Evolutionary conservation across 495 filamentous ascomycete species (phyloP).

Genomic region (Chaetomium cochliodes): DNA sequence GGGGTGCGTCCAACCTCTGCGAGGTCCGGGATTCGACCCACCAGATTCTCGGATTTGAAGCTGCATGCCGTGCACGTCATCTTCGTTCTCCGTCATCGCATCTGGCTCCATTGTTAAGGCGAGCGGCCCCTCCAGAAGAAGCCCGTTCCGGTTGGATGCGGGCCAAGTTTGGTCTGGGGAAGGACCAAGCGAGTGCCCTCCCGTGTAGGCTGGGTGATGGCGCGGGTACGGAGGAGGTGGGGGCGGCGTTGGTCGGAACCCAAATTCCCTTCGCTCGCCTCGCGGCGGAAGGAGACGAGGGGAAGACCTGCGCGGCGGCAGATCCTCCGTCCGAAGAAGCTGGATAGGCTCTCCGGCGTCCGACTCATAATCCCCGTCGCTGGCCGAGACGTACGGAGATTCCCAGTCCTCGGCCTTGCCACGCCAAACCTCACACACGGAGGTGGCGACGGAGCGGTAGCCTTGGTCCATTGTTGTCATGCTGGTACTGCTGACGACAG

Average conservation of each 20-base stretch:
- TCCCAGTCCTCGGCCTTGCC: constrained; percentile 36
- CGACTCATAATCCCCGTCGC: constrained; percentile 17
- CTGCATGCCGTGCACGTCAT: not conserved
- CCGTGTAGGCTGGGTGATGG: not conserved
- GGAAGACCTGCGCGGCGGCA: constrained; percentile 17
- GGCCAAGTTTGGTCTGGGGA: not conserved
- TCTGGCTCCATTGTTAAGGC: constrained; percentile 11
- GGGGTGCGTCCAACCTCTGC: constrained; percentile 3
- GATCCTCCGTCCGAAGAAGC: constrained; percentile 16
- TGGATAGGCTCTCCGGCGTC: constrained; percentile 19
- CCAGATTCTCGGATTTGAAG: constrained; percentile 4
- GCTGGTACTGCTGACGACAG: constrained; percentile 18
- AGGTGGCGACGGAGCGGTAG: constrained; percentile 22
- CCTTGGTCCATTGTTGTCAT: constrained; percentile 23
- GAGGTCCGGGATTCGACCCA: not conserved
- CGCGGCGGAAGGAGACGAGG: constrained; percentile 16
- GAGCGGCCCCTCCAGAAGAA: constrained; percentile 12
- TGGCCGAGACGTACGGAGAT: constrained; percentile 30
- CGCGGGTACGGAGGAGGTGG: not conserved
- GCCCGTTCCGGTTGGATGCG: not conserved
- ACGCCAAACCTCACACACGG: constrained; percentile 35
- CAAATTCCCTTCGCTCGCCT: constrained; percentile 18
- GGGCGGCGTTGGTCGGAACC: constrained; percentile 1
- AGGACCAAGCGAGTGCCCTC: not conserved
- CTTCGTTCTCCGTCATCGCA: constrained; percentile 17